Conservation (phyloP, 345 rosid species). For the Euphorbia peplus region DNA sequence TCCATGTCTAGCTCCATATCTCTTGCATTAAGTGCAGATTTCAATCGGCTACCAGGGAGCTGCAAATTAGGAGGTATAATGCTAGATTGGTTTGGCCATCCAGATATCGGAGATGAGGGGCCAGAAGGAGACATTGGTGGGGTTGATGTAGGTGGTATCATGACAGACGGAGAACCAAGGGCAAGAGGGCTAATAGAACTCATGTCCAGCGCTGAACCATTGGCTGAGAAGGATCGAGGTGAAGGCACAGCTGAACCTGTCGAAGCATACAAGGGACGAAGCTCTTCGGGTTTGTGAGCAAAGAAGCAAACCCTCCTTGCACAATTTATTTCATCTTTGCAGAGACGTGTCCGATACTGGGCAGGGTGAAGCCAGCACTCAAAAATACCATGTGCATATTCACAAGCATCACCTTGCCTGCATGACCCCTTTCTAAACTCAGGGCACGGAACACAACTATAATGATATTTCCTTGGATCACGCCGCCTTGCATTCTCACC, state of each 20-base stretch:
- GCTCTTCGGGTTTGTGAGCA: constrained; percentile 85
- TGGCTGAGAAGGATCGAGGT: constrained; percentile 57
- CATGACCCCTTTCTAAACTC: constrained; percentile 89
- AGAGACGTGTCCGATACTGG: constrained; percentile 80
- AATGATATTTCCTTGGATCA: constrained; percentile 82
- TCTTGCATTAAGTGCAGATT: constrained; percentile 55
- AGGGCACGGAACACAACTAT: constrained; percentile 94
- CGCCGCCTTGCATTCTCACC: constrained; percentile 97
- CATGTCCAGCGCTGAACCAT: constrained; percentile 55
- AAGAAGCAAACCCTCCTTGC: constrained; percentile 86
- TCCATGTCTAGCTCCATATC: constrained; percentile 59
- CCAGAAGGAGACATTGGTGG: constrained; percentile 67
- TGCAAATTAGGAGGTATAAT: constrained; percentile 57
- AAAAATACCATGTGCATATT: constrained; percentile 89
- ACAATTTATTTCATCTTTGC: constrained; percentile 81
- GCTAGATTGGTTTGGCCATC: constrained; percentile 55
- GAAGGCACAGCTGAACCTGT: constrained; percentile 87
- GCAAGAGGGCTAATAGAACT: constrained; percentile 55
- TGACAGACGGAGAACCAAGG: constrained; percentile 51
- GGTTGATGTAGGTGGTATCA: constrained; percentile 50
- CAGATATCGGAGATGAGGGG: constrained; percentile 51
- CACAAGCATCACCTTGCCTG: constrained; percentile 76
- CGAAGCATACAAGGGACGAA: constrained; percentile 76
- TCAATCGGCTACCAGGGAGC: constrained; percentile 80
- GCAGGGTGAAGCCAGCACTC: constrained; percentile 99